Evolutionary conservation across 129 eudicot species (phyloP).

Genomic region (Arctium lappa): DNA sequence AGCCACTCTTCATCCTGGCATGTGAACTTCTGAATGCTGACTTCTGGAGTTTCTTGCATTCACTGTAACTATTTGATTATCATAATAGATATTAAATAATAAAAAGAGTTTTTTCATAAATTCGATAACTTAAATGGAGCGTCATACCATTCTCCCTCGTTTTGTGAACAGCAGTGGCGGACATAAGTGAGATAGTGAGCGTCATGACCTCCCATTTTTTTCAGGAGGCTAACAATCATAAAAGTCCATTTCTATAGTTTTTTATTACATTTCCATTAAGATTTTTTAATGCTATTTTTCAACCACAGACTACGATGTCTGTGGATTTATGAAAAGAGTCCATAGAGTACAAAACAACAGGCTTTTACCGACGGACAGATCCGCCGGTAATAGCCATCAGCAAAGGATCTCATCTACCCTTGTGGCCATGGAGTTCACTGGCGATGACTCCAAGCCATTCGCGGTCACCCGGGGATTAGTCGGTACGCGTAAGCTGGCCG

Average conservation of each 20-base stretch:
- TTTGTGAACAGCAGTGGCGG: background rate
- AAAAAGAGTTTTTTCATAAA: too few relatives aligned
- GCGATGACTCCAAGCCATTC: background rate
- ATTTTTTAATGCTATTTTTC: too few relatives aligned
- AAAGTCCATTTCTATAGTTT: background rate
- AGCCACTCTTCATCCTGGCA: constrained; percentile 24
- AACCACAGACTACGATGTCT: too few relatives aligned
- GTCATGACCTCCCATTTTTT: background rate
- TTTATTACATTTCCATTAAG: background rate
- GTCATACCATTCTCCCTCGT: background rate
- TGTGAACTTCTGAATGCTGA: constrained; percentile 23
- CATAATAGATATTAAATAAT: too few relatives aligned
- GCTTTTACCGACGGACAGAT: too few relatives aligned
- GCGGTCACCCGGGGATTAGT: too few relatives aligned
- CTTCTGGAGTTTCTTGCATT: constrained; percentile 14
- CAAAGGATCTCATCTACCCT: too few relatives aligned
- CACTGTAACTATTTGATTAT: too few relatives aligned
- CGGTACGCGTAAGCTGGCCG: too few relatives aligned
- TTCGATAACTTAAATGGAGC: background rate
- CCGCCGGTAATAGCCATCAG: too few relatives aligned
- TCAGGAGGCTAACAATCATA: background rate
- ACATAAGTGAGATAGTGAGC: background rate
- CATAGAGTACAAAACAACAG: too few relatives aligned
- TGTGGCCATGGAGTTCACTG: background rate
- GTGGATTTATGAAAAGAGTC: too few relatives aligned